Evolutionary conservation across 495 filamentous ascomycete species (phyloP), one percentile per base, ranked within the genome.

Genomic region (Darksidea phi): DNA sequence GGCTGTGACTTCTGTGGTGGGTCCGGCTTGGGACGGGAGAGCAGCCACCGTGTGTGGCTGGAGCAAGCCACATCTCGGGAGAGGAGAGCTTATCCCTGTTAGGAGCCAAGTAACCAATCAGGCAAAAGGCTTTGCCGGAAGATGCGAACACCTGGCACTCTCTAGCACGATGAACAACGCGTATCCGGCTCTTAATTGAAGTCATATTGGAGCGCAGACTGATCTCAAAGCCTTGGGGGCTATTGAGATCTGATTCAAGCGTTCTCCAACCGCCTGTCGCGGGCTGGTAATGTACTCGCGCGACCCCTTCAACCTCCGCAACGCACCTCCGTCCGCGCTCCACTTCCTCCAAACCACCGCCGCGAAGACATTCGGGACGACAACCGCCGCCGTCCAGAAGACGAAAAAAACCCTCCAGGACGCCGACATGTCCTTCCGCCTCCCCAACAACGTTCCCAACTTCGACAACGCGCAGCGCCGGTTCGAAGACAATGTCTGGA

Each of bases 381-480:
- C 48, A 38, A 18, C 36, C 24, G n/a, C 37, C 10, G 74, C 74
- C 17, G 68, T 76, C 64, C 74, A 79, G 53, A 72, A 76, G 53
- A 67, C 74, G 58, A 76, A 72, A 46, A 67, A 76, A 60, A 71
- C 68, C 18, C n/a, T 63, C 26, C 52, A 63, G 20, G 54, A 68
- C 59, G 50, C 68, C 53, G 70, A 68, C 43, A 90, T 89, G 88
- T 84, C 86, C 54, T 88, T 88, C 72, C 72, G 79, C 37, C 66
- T 86, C 15, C 86, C 83, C 10, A 83, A 80, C 70, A 85, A 88
- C 76, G 80, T 87, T 17, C 88, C 88, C 11, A 86, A 84, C 49
- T 90, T 91, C 70, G 76, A 78, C 34, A 81, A 86, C 74, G 79
- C 86, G 2, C 84, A 88, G 66, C 85, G 82, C 73, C 75, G 83